These are phyloP conservation scores for Phialocephala subalpina DNA, from an alignment of 2,329 filamentous ascomycete genomes.

Conservation along the genomic window DNA sequence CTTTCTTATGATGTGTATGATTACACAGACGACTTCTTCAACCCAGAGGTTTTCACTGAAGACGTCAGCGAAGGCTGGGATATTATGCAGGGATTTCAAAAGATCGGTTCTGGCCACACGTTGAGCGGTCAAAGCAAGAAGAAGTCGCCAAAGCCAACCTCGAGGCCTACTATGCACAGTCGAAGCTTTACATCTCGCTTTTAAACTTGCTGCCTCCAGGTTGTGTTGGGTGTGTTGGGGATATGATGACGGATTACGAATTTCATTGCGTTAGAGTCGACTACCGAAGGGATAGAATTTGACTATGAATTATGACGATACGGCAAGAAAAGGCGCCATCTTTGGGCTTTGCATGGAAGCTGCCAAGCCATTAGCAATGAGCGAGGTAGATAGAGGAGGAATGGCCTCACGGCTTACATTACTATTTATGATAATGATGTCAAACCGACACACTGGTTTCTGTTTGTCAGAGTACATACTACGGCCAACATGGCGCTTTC, in stretches of 20 bases:
- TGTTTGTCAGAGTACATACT: conserved; percentile 21
- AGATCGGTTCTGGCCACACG: conserved; percentile 67
- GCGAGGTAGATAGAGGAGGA: conserved; percentile 12
- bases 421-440: conserved; percentile 28
- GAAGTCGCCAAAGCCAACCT: conserved; percentile 33
- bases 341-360: conserved; percentile 10
- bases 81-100: conserved; percentile 78
- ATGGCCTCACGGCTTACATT: conserved; percentile 22
- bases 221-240: neutral
- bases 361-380: neutral
- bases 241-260: conserved; percentile 20
- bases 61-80: conserved; percentile 71
- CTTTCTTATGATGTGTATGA: conserved; percentile 38
- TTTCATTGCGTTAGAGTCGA: conserved; percentile 19
- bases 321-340: conserved; percentile 6
- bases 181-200: conserved; percentile 45
- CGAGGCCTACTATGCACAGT: conserved; percentile 36
- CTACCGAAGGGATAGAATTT: neutral
- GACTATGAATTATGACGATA: conserved; percentile 23
- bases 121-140: conserved; percentile 29
- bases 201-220: conserved; percentile 26
- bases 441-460: conserved; percentile 10
- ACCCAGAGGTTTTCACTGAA: conserved; percentile 63
- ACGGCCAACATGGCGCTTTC: neutral
- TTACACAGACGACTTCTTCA: conserved; percentile 59